These are phyloP conservation scores for Verruconis gallopava DNA, from an alignment of 2,329 filamentous ascomycete species.

Conservation along the genomic window DNA sequence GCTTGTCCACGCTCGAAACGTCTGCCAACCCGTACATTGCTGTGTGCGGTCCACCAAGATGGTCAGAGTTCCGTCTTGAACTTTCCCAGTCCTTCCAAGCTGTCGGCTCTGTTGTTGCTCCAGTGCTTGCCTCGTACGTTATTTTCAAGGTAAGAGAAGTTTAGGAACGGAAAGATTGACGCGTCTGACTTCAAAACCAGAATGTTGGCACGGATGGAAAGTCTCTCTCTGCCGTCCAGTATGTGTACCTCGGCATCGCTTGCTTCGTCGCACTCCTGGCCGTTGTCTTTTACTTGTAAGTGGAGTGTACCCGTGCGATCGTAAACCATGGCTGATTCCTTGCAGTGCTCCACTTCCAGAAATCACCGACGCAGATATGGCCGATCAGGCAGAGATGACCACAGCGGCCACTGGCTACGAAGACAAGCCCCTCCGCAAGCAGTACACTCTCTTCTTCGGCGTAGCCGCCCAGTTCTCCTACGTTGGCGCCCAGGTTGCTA, in stretches of 20 bases:
- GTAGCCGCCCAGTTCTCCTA: slow-evolving; percentile 41
- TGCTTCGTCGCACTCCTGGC: slow-evolving; percentile 57
- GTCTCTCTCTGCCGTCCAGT: slow-evolving; percentile 57
- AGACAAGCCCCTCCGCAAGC: slow-evolving; percentile 52
- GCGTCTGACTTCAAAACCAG: slow-evolving; percentile 20
- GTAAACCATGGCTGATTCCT: no score
- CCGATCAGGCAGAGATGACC: slow-evolving; percentile 43
- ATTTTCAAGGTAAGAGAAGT: slow-evolving; percentile 44
- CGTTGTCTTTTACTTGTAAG: slow-evolving; percentile 53
- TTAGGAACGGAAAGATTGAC: background rate
- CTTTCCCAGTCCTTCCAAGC: slow-evolving; percentile 67
- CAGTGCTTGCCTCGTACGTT: slow-evolving; percentile 58
- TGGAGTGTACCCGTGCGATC: no score
- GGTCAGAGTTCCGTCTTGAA: slow-evolving; percentile 65
- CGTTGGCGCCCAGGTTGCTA: slow-evolving; percentile 37
- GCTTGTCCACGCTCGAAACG: slow-evolving; percentile 61
- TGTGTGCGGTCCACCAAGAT: slow-evolving; percentile 60
- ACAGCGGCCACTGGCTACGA: slow-evolving; percentile 38
- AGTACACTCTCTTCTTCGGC: slow-evolving; percentile 31
- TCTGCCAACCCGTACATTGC: slow-evolving; percentile 66
- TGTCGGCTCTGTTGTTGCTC: slow-evolving; percentile 60
- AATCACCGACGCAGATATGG: slow-evolving; percentile 59
- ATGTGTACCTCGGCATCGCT: slow-evolving; percentile 70
- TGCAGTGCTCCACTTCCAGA: slow-evolving; percentile 56
- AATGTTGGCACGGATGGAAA: slow-evolving; percentile 41